Evolutionary conservation across 257 asterid species (phyloP).

Genomic region (Catharanthus roseus): DNA sequence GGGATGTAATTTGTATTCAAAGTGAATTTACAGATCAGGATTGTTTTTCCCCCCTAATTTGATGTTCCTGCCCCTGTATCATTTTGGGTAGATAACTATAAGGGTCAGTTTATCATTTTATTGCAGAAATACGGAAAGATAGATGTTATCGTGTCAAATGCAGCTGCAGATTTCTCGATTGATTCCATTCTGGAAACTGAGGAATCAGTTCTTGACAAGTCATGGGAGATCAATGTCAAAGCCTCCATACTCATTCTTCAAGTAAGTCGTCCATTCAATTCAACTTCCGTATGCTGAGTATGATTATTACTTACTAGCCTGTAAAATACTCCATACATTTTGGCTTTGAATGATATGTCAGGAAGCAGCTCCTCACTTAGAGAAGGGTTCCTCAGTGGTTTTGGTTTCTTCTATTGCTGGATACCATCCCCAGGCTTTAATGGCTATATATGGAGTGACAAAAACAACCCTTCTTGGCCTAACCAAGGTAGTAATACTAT

Average conservation of each 20-base stretch:
- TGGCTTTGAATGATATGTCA: no score
- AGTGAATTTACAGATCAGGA: not conserved
- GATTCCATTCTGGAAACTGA: constrained; percentile 61
- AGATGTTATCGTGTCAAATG: constrained; percentile 78
- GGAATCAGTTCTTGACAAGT: constrained; percentile 78
- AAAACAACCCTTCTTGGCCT: constrained; percentile 92
- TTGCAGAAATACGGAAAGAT: constrained; percentile 74
- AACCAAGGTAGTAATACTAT: constrained; percentile 50
- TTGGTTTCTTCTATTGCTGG: constrained; percentile 61
- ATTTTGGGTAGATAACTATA: not conserved
- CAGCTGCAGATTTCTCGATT: constrained; percentile 88
- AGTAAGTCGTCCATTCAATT: no score
- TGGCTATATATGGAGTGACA: constrained; percentile 88
- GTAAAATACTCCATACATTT: no score
- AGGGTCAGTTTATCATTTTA: not conserved
- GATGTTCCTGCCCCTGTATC: not conserved
- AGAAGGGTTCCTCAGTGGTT: constrained; percentile 69
- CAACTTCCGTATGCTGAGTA: not conserved
- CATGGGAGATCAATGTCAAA: constrained; percentile 91
- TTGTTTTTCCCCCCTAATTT: not conserved
- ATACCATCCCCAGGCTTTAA: constrained; percentile 42
- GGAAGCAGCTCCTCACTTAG: constrained; percentile 77
- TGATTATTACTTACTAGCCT: not conserved
- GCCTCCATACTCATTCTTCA: constrained; percentile 69
- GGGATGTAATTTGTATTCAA: no score